Conservation (phyloP, 177 flowering plant species). For the Tripterygium wilfordii region DNA sequence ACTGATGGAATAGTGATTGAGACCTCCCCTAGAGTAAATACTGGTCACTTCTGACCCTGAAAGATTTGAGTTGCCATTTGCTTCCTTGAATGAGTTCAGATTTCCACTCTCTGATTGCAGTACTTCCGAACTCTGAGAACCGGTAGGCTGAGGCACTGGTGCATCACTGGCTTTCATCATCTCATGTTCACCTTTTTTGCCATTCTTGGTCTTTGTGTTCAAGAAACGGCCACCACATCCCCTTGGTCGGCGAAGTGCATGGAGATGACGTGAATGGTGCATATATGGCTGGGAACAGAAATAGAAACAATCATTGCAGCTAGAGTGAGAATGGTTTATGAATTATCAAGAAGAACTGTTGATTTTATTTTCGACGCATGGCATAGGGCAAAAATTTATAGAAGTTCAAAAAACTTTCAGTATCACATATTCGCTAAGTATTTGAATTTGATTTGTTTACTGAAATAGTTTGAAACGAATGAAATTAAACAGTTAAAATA, state of each 20-base stretch:
- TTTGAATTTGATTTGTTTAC: too few species aligned
- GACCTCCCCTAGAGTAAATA: conserved; percentile 36
- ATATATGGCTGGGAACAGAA: conserved; percentile 60
- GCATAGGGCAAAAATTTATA: too few species aligned
- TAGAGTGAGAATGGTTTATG: not conserved
- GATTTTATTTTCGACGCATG: too few species aligned
- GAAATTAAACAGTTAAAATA: too few species aligned
- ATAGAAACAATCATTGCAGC: not conserved
- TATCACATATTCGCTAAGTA: too few species aligned
- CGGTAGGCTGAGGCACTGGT: conserved; percentile 19
- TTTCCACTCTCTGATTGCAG: conserved; percentile 49
- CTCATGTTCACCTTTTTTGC: conserved; percentile 20
- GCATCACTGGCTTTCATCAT: conserved; percentile 14
- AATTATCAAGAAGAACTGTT: too few species aligned
- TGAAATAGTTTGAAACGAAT: too few species aligned
- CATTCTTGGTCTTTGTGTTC: conserved; percentile 43
- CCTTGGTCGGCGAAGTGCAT: conserved; percentile 86
- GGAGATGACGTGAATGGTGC: conserved; percentile 92
- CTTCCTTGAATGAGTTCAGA: conserved; percentile 39
- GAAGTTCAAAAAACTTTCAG: too few species aligned
- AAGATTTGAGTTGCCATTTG: conserved; percentile 26
- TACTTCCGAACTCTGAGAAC: conserved; percentile 59
- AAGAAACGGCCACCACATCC: conserved; percentile 93
- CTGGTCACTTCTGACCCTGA: conserved; percentile 64
- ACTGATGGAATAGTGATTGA: conserved; percentile 27